phyloP scores from a whole-genome alignment of 371 early-diverging fungal species.

The Apophysomyces variabilis region DNA sequence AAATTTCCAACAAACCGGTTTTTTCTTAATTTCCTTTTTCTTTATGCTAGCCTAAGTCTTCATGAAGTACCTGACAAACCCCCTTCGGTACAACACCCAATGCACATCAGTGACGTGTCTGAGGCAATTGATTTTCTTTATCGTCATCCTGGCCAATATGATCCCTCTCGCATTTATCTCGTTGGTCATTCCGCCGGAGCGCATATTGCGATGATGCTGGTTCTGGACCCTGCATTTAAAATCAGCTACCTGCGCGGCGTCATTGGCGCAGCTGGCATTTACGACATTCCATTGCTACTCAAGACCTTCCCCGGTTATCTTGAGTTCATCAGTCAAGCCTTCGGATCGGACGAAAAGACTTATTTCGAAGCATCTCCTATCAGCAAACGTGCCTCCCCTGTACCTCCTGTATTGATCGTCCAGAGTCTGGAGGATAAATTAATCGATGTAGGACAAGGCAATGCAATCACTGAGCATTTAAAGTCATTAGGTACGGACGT shows the following conservation, averaged over 20 bases:
- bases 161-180: conserved; percentile 55
- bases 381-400: conserved; percentile 8
- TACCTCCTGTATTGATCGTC: conserved; percentile 62
- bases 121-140: conserved; percentile 54
- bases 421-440: conserved; percentile 74
- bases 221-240: conserved; percentile 47
- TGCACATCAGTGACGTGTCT: conserved; percentile 62
- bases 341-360: conserved; percentile 42
- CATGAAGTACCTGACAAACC: conserved; percentile 18
- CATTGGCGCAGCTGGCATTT: conserved; percentile 82
- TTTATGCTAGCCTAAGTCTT: conserved; percentile 37
- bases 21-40: conserved; percentile 14
- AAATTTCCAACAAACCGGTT: background rate
- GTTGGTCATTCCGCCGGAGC: conserved; percentile 89
- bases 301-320: conserved; percentile 66
- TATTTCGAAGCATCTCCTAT: conserved; percentile 56
- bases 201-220: conserved; percentile 66
- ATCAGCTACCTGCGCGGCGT: conserved; percentile 39
- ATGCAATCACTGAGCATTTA: conserved; percentile 56
- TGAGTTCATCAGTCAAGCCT: conserved; percentile 74
- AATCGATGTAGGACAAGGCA: conserved; percentile 61
- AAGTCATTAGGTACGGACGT: conserved; percentile 25
- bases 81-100: conserved; percentile 54
- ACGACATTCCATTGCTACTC: conserved; percentile 70
- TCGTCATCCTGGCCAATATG: conserved; percentile 26